These are phyloP conservation scores for Tremella mesenterica DNA, from an alignment of 768 basidiomycete species.

Conservation along the genomic window DNA sequence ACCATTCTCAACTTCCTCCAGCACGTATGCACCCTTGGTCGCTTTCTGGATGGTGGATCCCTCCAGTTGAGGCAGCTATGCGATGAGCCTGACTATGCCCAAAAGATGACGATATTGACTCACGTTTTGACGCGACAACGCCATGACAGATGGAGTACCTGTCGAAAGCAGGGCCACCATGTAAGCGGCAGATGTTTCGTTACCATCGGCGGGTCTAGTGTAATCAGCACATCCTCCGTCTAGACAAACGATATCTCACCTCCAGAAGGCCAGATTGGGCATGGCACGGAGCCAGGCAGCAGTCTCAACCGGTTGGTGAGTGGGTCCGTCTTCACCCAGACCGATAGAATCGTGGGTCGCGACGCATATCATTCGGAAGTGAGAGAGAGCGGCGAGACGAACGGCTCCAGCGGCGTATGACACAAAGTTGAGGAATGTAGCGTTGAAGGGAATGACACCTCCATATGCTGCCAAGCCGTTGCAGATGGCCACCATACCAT, in stretches of 20 bases:
- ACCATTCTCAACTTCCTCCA: constrained; percentile 61
- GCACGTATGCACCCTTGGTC: constrained; percentile 74
- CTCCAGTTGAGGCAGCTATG: constrained; percentile 85
- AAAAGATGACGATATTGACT: neutral
- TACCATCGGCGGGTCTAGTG: constrained; percentile 87
- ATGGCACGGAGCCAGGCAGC: constrained; percentile 75
- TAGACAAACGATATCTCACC: constrained; percentile 15
- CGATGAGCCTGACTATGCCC: constrained; percentile 53
- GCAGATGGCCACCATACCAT: constrained; percentile 91
- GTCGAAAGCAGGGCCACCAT: constrained; percentile 63
- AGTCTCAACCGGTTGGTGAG: constrained; percentile 90
- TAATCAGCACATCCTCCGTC: neutral
- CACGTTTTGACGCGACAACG: constrained; percentile 39
- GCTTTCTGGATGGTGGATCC: constrained; percentile 78
- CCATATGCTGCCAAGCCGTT: constrained; percentile 87
- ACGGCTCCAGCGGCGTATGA: constrained; percentile 90
- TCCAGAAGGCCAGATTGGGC: constrained; percentile 76
- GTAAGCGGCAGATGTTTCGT: constrained; percentile 93
- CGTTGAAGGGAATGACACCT: constrained; percentile 78
- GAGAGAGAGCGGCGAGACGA: constrained; percentile 43
- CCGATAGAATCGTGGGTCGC: constrained; percentile 57
- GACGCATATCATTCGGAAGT: neutral
- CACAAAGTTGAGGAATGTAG: constrained; percentile 92
- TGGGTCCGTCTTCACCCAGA: constrained; percentile 76
- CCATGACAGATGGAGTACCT: constrained; percentile 59